These are phyloP conservation scores for Neurospora sp. DNA, from an alignment of 495 filamentous ascomycete species.

Conservation along the genomic window DNA sequence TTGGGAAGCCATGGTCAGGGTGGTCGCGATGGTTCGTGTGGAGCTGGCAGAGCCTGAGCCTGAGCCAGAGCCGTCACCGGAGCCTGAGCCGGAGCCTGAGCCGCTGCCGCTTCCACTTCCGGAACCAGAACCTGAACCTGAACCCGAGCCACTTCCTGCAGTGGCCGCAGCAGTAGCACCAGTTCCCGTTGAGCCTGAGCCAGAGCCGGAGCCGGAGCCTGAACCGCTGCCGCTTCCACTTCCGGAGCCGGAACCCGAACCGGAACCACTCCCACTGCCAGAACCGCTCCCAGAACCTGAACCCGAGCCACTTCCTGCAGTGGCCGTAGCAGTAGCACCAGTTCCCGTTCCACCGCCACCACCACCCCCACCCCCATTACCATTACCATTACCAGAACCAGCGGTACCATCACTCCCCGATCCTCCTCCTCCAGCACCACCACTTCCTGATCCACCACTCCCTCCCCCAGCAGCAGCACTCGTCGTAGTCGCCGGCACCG, in stretches of 20 bases:
- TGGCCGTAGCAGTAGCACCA: background rate
- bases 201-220: background rate
- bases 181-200: background rate
- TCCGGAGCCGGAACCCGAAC: background rate
- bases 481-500: constrained; percentile 6
- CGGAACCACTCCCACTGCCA: background rate
- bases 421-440: background rate
- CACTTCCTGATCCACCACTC: background rate
- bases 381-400: background rate
- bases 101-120: too few relatives aligned
- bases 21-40: constrained; percentile 17
- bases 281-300: background rate
- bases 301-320: background rate
- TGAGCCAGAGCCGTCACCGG: background rate
- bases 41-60: constrained; percentile 3
- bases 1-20: constrained; percentile 15
- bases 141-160: background rate
- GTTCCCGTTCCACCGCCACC: background rate
- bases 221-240: background rate
- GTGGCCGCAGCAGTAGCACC: background rate
- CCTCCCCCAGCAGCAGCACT: background rate
- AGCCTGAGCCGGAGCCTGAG: background rate
- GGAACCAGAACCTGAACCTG: background rate
- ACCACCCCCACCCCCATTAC: background rate
- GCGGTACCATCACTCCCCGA: background rate